These are phyloP conservation scores for Periglandula ipomoeae DNA, from an alignment of 2,329 filamentous ascomycete genomes.

Conservation along the genomic window DNA sequence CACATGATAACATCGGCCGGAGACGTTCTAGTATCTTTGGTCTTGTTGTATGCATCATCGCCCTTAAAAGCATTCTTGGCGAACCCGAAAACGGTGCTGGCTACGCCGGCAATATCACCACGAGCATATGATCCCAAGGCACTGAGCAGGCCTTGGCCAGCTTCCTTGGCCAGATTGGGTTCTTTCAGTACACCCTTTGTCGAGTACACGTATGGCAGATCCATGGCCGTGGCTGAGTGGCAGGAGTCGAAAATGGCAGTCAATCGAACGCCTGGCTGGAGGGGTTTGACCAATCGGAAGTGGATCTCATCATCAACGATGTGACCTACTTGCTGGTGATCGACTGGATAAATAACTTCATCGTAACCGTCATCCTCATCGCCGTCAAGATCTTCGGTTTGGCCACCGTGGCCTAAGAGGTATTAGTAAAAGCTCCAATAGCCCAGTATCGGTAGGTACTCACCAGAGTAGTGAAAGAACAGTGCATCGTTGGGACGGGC, in stretches of 20 bases:
- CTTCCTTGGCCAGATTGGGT: constrained; percentile 73
- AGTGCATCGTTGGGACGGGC: constrained; percentile 66
- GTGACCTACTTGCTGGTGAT: constrained; percentile 59
- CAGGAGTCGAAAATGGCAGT: constrained; percentile 78
- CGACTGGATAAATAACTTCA: constrained; percentile 71
- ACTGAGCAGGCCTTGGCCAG: constrained; percentile 60
- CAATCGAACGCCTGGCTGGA: constrained; percentile 75
- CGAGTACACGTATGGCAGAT: constrained; percentile 72
- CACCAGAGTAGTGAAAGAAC: constrained; percentile 68
- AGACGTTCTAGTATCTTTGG: constrained; percentile 81
- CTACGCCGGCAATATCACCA: constrained; percentile 76
- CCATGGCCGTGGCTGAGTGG: constrained; percentile 68
- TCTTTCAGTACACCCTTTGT: constrained; percentile 75
- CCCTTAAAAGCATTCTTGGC: constrained; percentile 81
- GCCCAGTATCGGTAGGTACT: background rate
- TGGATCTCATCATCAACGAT: constrained; percentile 77
- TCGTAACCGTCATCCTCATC: constrained; percentile 73
- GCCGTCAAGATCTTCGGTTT: constrained; percentile 63
- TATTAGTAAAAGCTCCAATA: background rate
- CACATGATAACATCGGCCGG: constrained; percentile 96
- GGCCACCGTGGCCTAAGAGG: constrained; percentile 60
- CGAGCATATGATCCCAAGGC: constrained; percentile 71
- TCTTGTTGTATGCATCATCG: constrained; percentile 69
- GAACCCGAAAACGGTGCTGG: constrained; percentile 69
- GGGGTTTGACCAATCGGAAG: constrained; percentile 63